Conservation (phyloP, 2,329 filamentous ascomycete genomes). For the Xylaria sp. region DNA sequence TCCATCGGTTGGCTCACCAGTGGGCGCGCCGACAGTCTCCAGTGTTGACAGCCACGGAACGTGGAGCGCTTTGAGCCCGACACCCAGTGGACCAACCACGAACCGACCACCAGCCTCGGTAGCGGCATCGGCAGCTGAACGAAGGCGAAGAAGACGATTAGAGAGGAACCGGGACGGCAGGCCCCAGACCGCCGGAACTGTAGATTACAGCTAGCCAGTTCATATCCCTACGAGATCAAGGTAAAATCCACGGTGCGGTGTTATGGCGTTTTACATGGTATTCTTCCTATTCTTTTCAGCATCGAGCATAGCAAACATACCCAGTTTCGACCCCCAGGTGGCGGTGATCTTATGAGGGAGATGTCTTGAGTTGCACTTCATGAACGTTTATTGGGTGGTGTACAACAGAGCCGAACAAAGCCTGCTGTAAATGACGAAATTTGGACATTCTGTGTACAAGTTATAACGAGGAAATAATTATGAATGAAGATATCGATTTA, state of each 20-base stretch:
- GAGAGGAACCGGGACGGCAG: conserved; percentile 57
- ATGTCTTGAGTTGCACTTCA: conserved; percentile 18
- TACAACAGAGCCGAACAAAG: conserved; percentile 15
- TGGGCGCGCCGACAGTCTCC: conserved; percentile 58
- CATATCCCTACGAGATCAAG: conserved; percentile 13
- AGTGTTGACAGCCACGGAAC: conserved; percentile 61
- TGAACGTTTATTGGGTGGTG: conserved; percentile 20
- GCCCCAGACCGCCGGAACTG: conserved; percentile 48
- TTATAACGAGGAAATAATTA: conserved; percentile 32
- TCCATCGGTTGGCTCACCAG: conserved; percentile 53
- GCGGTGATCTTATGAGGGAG: conserved; percentile 19
- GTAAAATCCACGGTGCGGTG: conserved; percentile 30
- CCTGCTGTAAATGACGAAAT: conserved; percentile 23
- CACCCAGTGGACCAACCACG: conserved; percentile 55
- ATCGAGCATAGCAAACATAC: conserved; percentile 33
- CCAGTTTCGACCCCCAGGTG: conserved; percentile 21
- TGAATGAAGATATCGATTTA: conserved; percentile 27
- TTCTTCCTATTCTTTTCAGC: conserved; percentile 14
- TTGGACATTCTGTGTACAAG: conserved; percentile 30
- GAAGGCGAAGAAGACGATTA: conserved; percentile 64
- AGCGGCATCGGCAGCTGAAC: conserved; percentile 59
- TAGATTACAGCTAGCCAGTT: conserved; percentile 37
- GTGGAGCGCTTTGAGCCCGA: conserved; percentile 64
- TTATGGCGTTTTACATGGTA: conserved; percentile 33
- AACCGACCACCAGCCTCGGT: conserved; percentile 50